These are phyloP conservation scores for Lentithecium fluviatile DNA, from an alignment of 495 filamentous ascomycete species.

Conservation along the genomic window DNA sequence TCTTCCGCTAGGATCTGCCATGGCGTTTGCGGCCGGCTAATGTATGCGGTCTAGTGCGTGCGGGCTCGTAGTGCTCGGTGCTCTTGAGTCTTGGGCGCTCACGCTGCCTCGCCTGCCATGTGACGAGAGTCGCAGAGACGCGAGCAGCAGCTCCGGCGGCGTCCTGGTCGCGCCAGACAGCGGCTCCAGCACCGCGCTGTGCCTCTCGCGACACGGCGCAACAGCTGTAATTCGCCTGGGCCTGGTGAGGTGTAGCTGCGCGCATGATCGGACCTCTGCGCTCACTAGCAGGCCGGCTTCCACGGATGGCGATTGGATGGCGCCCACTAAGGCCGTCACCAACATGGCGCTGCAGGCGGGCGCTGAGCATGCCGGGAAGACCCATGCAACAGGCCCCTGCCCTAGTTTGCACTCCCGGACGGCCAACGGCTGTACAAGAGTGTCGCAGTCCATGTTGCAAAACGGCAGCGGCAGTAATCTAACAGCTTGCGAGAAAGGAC, in stretches of 20 bases:
- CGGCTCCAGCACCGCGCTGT: conserved; percentile 11
- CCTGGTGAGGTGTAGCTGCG: too few relatives aligned
- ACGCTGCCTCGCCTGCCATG: background rate
- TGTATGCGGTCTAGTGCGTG: conserved; percentile 7
- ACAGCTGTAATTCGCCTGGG: background rate
- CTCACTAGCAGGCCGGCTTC: background rate
- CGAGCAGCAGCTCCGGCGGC: background rate
- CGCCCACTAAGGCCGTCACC: conserved; percentile 11
- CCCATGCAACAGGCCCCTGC: conserved; percentile 13
- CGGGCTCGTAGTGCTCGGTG: background rate
- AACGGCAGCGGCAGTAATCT: conserved; percentile 37
- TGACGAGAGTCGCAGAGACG: background rate
- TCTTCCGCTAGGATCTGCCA: conserved; percentile 28
- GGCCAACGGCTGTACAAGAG: conserved; percentile 32
- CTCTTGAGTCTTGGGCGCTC: background rate
- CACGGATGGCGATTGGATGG: conserved; percentile 3
- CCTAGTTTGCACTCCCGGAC: conserved; percentile 31
- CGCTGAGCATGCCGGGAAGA: conserved; percentile 7
- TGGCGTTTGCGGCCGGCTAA: conserved; percentile 28
- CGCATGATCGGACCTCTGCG: background rate
- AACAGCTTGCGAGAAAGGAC: conserved; percentile 32
- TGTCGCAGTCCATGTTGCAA: conserved; percentile 40
- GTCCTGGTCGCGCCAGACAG: too few relatives aligned
- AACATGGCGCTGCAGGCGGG: conserved; percentile 16
- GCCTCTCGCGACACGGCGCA: background rate